These are phyloP conservation scores for Camellia japonica DNA, from an alignment of 148 eudicot species.

Conservation along the genomic window DNA sequence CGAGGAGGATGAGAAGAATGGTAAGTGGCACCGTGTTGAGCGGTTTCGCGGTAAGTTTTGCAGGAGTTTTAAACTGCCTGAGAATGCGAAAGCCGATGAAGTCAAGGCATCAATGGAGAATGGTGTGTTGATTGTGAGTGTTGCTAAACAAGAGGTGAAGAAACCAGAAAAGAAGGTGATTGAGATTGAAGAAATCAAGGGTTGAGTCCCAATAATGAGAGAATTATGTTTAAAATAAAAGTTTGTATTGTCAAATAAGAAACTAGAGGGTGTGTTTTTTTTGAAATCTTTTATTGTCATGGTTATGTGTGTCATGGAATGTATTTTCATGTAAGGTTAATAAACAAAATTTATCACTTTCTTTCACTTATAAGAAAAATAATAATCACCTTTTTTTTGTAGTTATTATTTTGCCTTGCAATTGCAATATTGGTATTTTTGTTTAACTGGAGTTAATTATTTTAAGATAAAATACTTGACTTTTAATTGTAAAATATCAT, in stretches of 20 bases:
- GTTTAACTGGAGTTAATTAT: too few relatives aligned
- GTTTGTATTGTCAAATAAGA: neutral
- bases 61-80: conserved; percentile 16
- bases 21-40: conserved; percentile 11
- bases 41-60: conserved; percentile 11
- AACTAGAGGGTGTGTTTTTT: neutral
- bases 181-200: conserved; percentile 10
- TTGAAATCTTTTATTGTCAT: too few relatives aligned
- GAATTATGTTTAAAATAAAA: neutral
- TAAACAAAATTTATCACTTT: too few relatives aligned
- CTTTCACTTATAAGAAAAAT: too few relatives aligned
- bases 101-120: conserved; percentile 16
- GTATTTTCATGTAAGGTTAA: too few relatives aligned
- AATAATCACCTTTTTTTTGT: too few relatives aligned
- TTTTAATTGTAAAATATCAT: too few relatives aligned
- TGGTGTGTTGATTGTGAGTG: conserved; percentile 16
- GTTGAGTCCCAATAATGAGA: neutral
- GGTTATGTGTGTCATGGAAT: too few relatives aligned
- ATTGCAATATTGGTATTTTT: too few relatives aligned
- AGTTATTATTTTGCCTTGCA: too few relatives aligned
- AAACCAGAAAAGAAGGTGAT: conserved; percentile 11
- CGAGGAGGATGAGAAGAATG: neutral
- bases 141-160: conserved; percentile 13
- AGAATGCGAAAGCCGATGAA: conserved; percentile 8
- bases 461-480: too few relatives aligned